Conservation (phyloP, 2,329 filamentous ascomycete species). For the Ustilaginoidea virens region DNA sequence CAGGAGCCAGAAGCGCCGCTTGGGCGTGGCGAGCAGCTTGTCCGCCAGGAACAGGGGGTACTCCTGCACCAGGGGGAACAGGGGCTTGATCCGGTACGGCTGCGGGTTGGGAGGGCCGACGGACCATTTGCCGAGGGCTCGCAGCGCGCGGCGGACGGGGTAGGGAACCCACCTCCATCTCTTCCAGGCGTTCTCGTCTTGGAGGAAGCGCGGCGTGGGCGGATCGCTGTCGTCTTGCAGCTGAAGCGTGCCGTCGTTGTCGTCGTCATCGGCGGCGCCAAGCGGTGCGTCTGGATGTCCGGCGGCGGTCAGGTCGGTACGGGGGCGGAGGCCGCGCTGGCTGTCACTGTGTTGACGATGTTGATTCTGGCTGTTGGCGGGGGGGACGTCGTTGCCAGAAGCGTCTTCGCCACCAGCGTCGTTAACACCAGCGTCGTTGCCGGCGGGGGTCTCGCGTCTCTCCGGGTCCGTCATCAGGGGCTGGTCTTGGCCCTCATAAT, state of each 20-base stretch:
- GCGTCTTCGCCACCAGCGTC: conserved; percentile 6
- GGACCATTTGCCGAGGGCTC: conserved; percentile 31
- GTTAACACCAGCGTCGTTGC: too few relatives aligned
- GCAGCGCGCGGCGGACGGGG: conserved; percentile 30
- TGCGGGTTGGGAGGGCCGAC: conserved; percentile 39
- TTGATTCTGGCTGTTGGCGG: not conserved
- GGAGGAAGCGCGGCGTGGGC: conserved; percentile 44
- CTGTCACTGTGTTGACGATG: conserved; percentile 1
- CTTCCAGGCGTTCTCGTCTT: conserved; percentile 33
- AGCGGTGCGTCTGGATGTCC: conserved; percentile 29
- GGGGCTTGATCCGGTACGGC: conserved; percentile 32
- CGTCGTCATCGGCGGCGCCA: conserved; percentile 12
- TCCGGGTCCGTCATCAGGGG: conserved; percentile 23
- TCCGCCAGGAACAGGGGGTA: conserved; percentile 50
- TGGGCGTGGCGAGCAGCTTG: conserved; percentile 40
- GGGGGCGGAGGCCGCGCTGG: conserved; percentile 5
- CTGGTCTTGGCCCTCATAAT: conserved; percentile 19
- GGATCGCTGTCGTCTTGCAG: conserved; percentile 25
- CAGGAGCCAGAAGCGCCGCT: conserved; percentile 43
- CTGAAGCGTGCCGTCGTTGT: conserved; percentile 25
- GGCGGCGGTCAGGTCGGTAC: conserved; percentile 5
- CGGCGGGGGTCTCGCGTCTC: conserved; percentile 13
- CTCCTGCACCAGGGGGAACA: conserved; percentile 52
- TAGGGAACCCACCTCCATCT: conserved; percentile 44
- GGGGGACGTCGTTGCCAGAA: conserved; percentile 1